Conservation (phyloP, 352 stramenopile genomes). For the Peronosclerospora sorghi region DNA sequence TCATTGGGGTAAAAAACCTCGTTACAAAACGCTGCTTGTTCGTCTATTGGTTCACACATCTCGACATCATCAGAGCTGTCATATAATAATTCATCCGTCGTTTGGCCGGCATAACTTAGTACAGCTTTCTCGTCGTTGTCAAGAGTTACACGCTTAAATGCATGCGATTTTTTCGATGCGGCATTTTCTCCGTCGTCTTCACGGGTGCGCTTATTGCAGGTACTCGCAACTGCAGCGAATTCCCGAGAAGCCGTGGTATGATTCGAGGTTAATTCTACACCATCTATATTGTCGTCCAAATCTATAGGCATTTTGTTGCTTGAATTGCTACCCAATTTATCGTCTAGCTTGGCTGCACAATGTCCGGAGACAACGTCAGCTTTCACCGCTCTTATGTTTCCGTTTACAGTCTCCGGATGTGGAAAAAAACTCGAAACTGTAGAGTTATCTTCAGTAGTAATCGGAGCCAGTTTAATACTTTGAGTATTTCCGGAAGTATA, state of each 20-base stretch:
- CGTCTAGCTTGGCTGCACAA: background rate
- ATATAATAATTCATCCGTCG: slow-evolving; percentile 15
- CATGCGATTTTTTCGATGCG: background rate
- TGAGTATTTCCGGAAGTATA: background rate
- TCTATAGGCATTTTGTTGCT: background rate
- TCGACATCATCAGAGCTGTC: slow-evolving; percentile 27
- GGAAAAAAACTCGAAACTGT: background rate
- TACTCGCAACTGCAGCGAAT: background rate
- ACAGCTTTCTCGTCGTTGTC: background rate
- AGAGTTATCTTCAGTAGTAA: background rate
- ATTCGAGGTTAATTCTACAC: background rate
- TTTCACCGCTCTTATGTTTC: background rate
- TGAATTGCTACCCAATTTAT: background rate
- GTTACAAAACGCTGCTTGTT: slow-evolving; percentile 13
- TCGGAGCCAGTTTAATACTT: background rate
- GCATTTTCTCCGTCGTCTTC: slow-evolving; percentile 4
- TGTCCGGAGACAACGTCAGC: slow-evolving; percentile 1
- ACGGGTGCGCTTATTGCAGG: slow-evolving; percentile 11
- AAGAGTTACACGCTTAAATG: slow-evolving; percentile 15
- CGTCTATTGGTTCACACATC: slow-evolving; percentile 14
- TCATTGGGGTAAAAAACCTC: slow-evolving; percentile 5
- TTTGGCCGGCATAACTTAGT: slow-evolving; percentile 8
- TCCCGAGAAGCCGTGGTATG: background rate
- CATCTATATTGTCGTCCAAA: background rate
- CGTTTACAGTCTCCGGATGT: background rate